Conservation (phyloP, 176 grass and related monocot genomes). For the Oryza glumipatula region DNA sequence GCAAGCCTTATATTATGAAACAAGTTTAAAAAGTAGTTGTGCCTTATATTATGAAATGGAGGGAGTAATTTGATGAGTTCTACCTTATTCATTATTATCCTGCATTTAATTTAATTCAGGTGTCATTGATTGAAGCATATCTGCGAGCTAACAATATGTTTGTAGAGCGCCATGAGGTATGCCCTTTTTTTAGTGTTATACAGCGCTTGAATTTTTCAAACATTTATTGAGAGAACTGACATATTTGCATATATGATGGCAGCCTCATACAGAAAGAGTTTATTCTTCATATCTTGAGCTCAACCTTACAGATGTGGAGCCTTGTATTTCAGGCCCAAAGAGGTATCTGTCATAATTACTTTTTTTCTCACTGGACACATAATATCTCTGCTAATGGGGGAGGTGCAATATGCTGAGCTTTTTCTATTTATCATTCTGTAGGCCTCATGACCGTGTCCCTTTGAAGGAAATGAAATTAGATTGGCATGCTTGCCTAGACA, state of each 20-base stretch:
- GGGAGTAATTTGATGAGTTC: not conserved
- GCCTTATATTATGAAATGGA: too few relatives aligned
- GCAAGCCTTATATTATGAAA: too few relatives aligned
- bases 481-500: conserved; percentile 85
- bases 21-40: too few relatives aligned
- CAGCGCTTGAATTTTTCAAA: conserved; percentile 7
- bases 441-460: conserved; percentile 84
- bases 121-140: conserved; percentile 76
- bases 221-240: not conserved
- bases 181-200: not conserved
- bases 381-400: not conserved
- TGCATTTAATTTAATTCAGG: conserved; percentile 48
- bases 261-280: conserved; percentile 61
- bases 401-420: not conserved
- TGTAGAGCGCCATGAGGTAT: conserved; percentile 74
- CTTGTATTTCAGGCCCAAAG: conserved; percentile 77
- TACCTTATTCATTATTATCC: conserved; percentile 1
- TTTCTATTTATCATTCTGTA: conserved; percentile 40
- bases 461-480: conserved; percentile 89
- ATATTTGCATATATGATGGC: conserved; percentile 17
- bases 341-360: conserved; percentile 39
- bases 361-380: not conserved
- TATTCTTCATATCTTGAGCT: conserved; percentile 77
- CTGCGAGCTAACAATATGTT: conserved; percentile 89
- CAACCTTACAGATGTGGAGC: conserved; percentile 67